A percentile compares a stretch with the other conserved stretches of the same genome.
These are phyloP conservation scores for Hirschfeldia incana DNA, from an alignment of 345 rosid species.

Conservation along the genomic window DNA sequence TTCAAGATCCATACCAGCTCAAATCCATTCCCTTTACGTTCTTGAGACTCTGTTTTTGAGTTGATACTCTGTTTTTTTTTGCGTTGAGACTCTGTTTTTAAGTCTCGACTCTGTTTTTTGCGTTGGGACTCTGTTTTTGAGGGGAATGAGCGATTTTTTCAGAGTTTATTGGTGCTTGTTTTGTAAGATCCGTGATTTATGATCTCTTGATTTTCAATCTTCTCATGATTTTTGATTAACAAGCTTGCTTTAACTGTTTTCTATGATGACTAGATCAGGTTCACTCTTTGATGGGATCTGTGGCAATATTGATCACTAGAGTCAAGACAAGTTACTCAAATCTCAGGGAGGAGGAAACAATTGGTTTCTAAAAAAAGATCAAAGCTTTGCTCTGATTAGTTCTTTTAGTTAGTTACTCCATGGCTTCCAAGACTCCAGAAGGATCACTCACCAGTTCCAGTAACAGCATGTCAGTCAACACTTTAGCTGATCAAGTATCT, in stretches of 20 bases:
- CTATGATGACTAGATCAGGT: conserved; percentile 1
- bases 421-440: conserved; percentile 59
- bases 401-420: neutral
- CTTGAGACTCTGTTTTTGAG: neutral
- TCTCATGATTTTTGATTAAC: neutral
- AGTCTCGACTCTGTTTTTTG: no score
- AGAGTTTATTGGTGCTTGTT: neutral
- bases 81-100: neutral
- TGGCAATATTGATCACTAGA: conserved; percentile 21
- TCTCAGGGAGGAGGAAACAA: neutral
- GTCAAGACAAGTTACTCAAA: neutral
- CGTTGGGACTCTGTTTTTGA: neutral
- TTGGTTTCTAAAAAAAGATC: neutral
- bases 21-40: neutral
- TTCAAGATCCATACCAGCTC: conserved; percentile 10
- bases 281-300: conserved; percentile 35
- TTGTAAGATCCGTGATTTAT: conserved; percentile 6
- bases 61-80: neutral
- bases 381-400: conserved; percentile 19
- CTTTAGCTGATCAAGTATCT: conserved; percentile 53
- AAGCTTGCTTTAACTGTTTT: neutral
- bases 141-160: no score
- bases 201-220: neutral
- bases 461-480: conserved; percentile 36
- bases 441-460: conserved; percentile 42